Base-by-base conservation (phyloP, 345 rosid genomes). In the Fremontodendron californicum region DNA sequence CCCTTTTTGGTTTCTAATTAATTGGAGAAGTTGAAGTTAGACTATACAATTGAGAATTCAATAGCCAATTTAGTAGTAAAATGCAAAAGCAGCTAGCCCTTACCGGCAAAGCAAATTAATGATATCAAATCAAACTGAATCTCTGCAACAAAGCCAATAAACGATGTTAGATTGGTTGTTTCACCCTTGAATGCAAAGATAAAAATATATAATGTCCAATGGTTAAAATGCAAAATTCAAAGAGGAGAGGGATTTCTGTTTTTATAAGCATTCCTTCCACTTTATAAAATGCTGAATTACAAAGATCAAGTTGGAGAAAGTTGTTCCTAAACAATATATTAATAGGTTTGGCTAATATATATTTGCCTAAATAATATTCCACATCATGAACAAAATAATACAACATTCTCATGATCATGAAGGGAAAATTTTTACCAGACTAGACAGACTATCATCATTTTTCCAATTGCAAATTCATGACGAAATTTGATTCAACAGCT, bases 401-500 rank as follows among this genome's bases (percentile, higher is more conserved):
- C 33, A 39, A 65, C 48, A 42, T 42, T 42, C 51, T 21, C 23
- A 67, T 23, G 35, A 23, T 21, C 23, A 67, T 23, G 35, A 23
- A 67, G 11, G 21, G 9, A 45, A 3, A 48, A 73, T 21, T 46
- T 6, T 72, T 73, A 21, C 62, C 75, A 21, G 16, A 63, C 23
- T n/a, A 16, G 13, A 21, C 45, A 62, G 15, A 15, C 70, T 43
- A 9, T 31, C 39, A 45, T 18, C 68, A 19, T 3, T 64, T 64
- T 35, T 31, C 67, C 80, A 27, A 43, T 8, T 29, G 74, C 18
- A 71, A 51, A 46, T 37, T 81, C 54, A 81, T 6, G 35, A 18
- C 6, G 58, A 27, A 49, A 78, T 63, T 42, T 19, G 49, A 51
- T 77, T 67, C 75, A 86, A 78, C 55, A 82, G 18, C 10, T 75